phyloP scores from a whole-genome alignment of 75 land plant species.

The Cupressus sempervirens region DNA sequence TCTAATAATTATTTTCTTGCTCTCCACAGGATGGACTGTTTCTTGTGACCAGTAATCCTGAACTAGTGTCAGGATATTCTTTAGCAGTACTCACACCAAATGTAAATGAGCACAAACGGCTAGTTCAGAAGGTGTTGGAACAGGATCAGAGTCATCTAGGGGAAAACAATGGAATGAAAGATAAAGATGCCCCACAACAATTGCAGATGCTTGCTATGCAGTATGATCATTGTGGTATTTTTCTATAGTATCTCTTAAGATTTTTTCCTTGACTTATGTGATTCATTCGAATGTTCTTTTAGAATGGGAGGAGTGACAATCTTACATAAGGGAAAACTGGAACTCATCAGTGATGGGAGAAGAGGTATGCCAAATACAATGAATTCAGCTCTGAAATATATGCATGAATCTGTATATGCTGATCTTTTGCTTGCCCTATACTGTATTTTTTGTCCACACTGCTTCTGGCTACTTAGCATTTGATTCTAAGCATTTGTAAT shows the following conservation, averaged over 20 bases:
- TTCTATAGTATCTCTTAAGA: background rate
- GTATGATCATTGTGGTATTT: slow-evolving; percentile 29
- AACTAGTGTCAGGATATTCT: slow-evolving; percentile 72
- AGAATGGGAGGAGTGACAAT: slow-evolving; percentile 95
- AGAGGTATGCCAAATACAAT: slow-evolving; percentile 40
- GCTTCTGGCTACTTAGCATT: background rate
- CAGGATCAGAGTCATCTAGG: slow-evolving; percentile 8
- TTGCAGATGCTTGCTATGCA: slow-evolving; percentile 57
- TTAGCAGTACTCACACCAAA: slow-evolving; percentile 89
- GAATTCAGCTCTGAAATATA: background rate
- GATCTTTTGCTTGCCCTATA: background rate
- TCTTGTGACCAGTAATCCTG: slow-evolving; percentile 79
- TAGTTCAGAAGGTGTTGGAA: slow-evolving; percentile 62
- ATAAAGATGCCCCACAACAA: slow-evolving; percentile 49
- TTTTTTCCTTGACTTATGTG: slow-evolving; percentile 2
- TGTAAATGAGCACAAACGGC: slow-evolving; percentile 87
- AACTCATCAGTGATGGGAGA: slow-evolving; percentile 79
- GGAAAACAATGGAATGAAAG: slow-evolving; percentile 36
- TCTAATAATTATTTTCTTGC: background rate
- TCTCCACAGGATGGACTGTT: slow-evolving; percentile 84
- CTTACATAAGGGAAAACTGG: slow-evolving; percentile 77
- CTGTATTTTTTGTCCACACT: background rate
- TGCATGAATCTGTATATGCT: background rate
- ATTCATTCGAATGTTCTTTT: slow-evolving; percentile 12
- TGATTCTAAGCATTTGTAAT: too few species aligned